Base-by-base conservation (phyloP, 2,329 filamentous ascomycete species). In the Ophiostoma sp. region DNA sequence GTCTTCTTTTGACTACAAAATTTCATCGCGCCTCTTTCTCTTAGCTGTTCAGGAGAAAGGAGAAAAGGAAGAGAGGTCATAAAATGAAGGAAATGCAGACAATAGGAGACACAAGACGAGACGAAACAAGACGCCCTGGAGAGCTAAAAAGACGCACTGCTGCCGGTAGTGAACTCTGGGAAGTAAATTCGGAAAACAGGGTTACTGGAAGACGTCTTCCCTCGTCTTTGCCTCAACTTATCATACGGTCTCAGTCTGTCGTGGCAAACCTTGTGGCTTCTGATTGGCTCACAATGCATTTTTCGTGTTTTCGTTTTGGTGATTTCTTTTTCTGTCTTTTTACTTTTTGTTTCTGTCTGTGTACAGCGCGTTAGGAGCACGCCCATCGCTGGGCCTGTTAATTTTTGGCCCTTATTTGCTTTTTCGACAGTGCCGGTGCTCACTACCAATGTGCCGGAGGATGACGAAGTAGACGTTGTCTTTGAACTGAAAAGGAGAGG, bases 401-500 rank as follows among this genome's bases (percentile, higher is more conserved):
- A 6, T 6, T 28, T 68, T 69, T 69, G 64, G 22, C 22, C 39
- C 64, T 39, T 69, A 28, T 31, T 52, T 50, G 42, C 28, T 69
- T 52, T 69, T 68, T 69, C 17, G 9, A 19, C 63, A 11, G 42
- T 69, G 64, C 25, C 42, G 42, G 64, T 50, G 11, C 42, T 69
- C 42, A 69, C 64, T 50, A 69, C 42, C 22, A 45, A n/a, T 9
- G 19, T 63, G 57, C 57, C 31, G 57, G 31, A 39, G 19, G 7
- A 39, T n/a, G 64, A 50, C 42, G 25, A 52, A n/a, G 42, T 33
- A 25, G 12, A 45, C 36, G 39, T 12, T 50, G 42, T 50, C 64
- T 52, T 12, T 50, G 42, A 31, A 45, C 42, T 33, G 36, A 66
- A 12, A 45, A 52, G 50, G 22, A 52, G 7, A 52, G 17, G 15